Base-by-base conservation (phyloP, 805 yeast species). In the Wickerhamiella cacticola region DNA sequence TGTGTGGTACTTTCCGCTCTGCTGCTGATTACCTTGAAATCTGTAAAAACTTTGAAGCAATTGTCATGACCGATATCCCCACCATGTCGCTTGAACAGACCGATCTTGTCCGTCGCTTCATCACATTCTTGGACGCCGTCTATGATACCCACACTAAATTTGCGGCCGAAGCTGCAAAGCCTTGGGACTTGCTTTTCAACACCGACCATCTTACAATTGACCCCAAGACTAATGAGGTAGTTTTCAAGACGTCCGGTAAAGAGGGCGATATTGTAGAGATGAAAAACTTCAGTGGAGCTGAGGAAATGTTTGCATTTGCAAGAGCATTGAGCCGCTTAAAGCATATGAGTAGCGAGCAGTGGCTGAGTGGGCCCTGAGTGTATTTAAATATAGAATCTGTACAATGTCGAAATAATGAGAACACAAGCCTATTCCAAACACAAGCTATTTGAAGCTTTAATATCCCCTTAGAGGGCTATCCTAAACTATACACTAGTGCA, bases 291-390 rank as follows among this genome's bases (percentile, higher is more conserved):
- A 84, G 83, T 5, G 74, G 92, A 35, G 97, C 87, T 64, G 98
- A 89, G 64, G 98, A 89, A 66, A 76, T 81, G 63, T 92, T 89
- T 68, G 98, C 98, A 18, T 89, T 89, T 70, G 95, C 96, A 0
- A 75, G 98, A 60, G 96, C 97, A 0, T 69, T 89, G 50, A 80
- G 92, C 56, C 77, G 98, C 61, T 70, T 92, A 55, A 75, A 88
- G 38, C 97, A 89, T 56, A 89, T 89, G 96, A 80, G 94, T 55
- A 82, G 95, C 4, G 80, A 79, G 22, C 94, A 82, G 46, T 89
- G 98, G 98, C 58, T 58, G 6, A 31, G 16, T 31, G 36, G 19
- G 18, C 36, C 36, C 19, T 31, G 19, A 31, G 28, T 10, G n/a
- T n/a, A n/a, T n/a, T n/a, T n/a, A n/a, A n/a, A n/a, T n/a, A n/a